Conservation (phyloP, 2,329 filamentous ascomycete genomes). For the Acarospora socialis region DNA sequence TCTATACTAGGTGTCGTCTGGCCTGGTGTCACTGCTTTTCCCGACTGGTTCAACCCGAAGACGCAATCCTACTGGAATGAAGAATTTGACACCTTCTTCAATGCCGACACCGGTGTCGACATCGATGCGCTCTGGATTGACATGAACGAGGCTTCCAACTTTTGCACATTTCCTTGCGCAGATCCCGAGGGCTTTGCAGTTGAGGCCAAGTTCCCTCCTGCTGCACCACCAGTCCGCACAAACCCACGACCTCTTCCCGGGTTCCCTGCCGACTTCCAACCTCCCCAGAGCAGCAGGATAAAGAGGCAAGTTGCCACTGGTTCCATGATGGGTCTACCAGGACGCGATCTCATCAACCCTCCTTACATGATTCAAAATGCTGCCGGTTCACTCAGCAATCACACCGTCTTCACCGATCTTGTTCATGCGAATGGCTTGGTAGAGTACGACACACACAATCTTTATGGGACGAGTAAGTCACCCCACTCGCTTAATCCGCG, state of each 20-base stretch:
- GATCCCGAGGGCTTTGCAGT: slow-evolving; percentile 37
- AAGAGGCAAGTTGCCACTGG: slow-evolving; percentile 9
- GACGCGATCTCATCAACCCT: slow-evolving; percentile 49
- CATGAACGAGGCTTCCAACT: slow-evolving; percentile 45
- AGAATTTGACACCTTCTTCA: slow-evolving; percentile 53
- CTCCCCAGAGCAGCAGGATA: slow-evolving; percentile 20
- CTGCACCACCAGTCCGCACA: slow-evolving; percentile 46
- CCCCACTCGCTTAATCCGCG: background rate
- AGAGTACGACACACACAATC: slow-evolving; percentile 64
- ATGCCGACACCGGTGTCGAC: slow-evolving; percentile 48
- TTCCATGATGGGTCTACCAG: slow-evolving; percentile 44
- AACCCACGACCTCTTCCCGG: slow-evolving; percentile 53
- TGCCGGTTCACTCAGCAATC: slow-evolving; percentile 36
- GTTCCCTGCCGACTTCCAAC: slow-evolving; percentile 55
- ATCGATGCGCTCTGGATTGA: slow-evolving; percentile 71
- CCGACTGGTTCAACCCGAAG: slow-evolving; percentile 61
- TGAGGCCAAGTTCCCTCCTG: slow-evolving; percentile 37
- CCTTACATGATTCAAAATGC: slow-evolving; percentile 52
- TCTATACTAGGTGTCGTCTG: slow-evolving; percentile 49
- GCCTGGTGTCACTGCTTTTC: slow-evolving; percentile 59
- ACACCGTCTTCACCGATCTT: slow-evolving; percentile 52
- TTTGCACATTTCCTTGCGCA: slow-evolving; percentile 42
- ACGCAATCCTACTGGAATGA: slow-evolving; percentile 54
- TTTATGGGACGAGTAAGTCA: slow-evolving; percentile 49
- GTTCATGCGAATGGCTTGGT: slow-evolving; percentile 52